Evolutionary conservation across 2,329 filamentous ascomycete species (phyloP).

Genomic region (Hysterium pulicare): DNA sequence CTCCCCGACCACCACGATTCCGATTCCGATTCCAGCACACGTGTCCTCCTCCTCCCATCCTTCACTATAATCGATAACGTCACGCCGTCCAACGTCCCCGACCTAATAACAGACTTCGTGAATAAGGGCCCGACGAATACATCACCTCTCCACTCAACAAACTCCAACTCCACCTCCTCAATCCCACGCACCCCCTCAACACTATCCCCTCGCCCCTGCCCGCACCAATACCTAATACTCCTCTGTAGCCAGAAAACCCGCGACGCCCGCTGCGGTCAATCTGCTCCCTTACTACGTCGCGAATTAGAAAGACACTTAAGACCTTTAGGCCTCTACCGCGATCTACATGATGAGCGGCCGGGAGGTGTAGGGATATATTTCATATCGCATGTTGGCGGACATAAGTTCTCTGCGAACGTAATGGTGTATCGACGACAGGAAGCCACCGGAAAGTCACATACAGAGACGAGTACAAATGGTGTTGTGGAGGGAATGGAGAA

Average conservation of each 20-base stretch:
- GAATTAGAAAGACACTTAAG: constrained; percentile 89
- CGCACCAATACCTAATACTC: constrained; percentile 82
- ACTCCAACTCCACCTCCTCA: constrained; percentile 10
- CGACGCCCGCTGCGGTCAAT: constrained; percentile 91
- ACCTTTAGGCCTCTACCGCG: constrained; percentile 78
- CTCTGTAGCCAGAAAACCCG: constrained; percentile 94
- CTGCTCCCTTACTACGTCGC: constrained; percentile 79
- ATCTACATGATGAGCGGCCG: constrained; percentile 81
- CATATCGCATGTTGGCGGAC: constrained; percentile 91
- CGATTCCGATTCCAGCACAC: constrained; percentile 62
- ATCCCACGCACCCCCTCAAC: constrained; percentile 27
- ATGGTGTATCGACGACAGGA: constrained; percentile 74
- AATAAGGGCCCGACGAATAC: constrained; percentile 71
- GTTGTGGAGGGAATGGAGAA: constrained; percentile 34
- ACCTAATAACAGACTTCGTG: constrained; percentile 69
- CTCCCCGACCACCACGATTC: constrained; percentile 64
- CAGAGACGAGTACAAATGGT: constrained; percentile 12
- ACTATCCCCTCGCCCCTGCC: constrained; percentile 63
- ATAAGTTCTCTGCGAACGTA: constrained; percentile 94
- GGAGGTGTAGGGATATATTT: constrained; percentile 96
- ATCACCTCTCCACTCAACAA: constrained; percentile 50
- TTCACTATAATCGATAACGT: constrained; percentile 83
- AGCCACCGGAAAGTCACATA: constrained; percentile 8
- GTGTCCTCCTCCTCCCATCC: constrained; percentile 77
- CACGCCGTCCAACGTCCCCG: constrained; percentile 68